Base-by-base conservation (phyloP, 2,329 filamentous ascomycete genomes). In the Juglanconis oblonga region DNA sequence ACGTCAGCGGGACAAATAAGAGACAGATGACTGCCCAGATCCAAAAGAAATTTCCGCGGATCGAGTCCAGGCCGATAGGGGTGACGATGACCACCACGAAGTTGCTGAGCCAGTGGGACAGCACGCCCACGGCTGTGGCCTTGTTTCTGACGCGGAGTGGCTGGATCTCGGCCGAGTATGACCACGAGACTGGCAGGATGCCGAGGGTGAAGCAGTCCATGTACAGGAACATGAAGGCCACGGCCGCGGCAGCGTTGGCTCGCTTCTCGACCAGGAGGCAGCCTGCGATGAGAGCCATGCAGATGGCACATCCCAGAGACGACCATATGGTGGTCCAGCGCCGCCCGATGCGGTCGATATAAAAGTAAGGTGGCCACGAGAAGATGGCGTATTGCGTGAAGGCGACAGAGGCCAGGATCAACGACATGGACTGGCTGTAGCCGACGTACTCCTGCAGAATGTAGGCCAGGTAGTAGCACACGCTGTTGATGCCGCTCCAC, bases 111-210 rank as follows among this genome's bases (percentile, higher is more conserved):
- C 64, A 97, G 72, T 97, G 97, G 38, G 92, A 87, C 17, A 93
- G 92, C 2, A 92, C 96, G 62, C 92, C 96, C 71, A 97, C 75
- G 81, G 91, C 96, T 52, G 92, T 92, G 62, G 93, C 92, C 79
- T 97, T 97, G 54, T 92, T 94, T 70, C 92, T 87, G 71, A 97
- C 96, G 76, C 90, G 96, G 61, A 97, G 81, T 3, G 92, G 93
- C 44, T 97, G 79, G 65, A 97, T 97, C 80, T 97, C 93, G 17
- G 92, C 92, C 14, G 93, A 93, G 72, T 97, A 97, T 17, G 97
- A 79, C 92, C 92, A 97, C 24, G 63, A 61, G 32, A 57, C 60
- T 0, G 63, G 59, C 63, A 66, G 63, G 58, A 62, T 61, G 35
- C 63, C 59, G 63, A 63, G 64, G 33, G 62, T 59, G 55, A 64